Percentiles rank a stretch among this genome's conserved stretches.
These are phyloP conservation scores for Macrolepiota dolichaula DNA, from an alignment of 768 basidiomycete species.

Conservation along the genomic window DNA sequence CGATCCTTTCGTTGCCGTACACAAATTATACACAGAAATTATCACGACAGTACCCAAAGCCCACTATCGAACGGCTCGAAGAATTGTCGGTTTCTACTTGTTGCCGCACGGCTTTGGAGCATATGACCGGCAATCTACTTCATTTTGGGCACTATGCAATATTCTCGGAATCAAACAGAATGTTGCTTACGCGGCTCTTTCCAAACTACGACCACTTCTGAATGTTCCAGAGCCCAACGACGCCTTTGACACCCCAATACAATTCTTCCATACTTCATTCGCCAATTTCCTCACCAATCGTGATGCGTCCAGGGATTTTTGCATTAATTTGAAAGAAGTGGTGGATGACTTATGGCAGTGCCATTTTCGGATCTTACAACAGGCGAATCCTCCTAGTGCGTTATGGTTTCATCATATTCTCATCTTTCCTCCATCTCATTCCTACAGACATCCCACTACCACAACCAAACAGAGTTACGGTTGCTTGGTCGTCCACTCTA, in stretches of 20 bases:
- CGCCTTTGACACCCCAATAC: background rate
- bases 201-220: background rate
- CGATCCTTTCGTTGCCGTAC: background rate
- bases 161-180: background rate
- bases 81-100: background rate
- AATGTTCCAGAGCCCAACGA: background rate
- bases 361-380: background rate
- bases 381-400: background rate
- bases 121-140: background rate
- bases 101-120: background rate
- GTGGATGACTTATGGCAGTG: background rate
- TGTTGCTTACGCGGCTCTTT: background rate
- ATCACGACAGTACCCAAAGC: background rate
- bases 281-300: background rate
- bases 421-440: background rate
- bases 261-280: background rate
- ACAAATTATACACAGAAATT: background rate
- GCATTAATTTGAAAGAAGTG: background rate
- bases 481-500: background rate
- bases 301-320: background rate
- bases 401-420: background rate
- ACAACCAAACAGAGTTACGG: background rate
- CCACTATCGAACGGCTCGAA: background rate
- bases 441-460: background rate
- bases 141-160: background rate